A percentile compares a stretch with the other conserved stretches of the same genome.
Conservation (phyloP, 2,329 filamentous ascomycete species). For the Fusarium clavum region DNA sequence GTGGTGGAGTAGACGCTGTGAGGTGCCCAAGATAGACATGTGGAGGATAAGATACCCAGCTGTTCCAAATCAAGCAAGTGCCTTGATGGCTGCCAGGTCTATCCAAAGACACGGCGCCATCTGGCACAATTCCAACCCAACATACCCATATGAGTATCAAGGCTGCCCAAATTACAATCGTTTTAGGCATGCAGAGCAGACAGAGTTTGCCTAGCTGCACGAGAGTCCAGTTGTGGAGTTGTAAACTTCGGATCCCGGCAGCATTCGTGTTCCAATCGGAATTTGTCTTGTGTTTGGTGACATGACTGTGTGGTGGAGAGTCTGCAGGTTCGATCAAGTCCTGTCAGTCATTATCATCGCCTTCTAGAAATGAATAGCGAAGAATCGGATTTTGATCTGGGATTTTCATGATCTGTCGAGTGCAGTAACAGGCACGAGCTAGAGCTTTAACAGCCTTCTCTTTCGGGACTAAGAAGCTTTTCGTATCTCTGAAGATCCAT, state of each 20-base stretch:
- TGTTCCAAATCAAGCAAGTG: conserved; percentile 39
- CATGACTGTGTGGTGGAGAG: conserved; percentile 24
- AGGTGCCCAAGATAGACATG: conserved; percentile 39
- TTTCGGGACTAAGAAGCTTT: conserved; percentile 56
- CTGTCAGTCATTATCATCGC: conserved; percentile 13
- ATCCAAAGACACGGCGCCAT: conserved; percentile 61
- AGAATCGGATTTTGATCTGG: conserved; percentile 9
- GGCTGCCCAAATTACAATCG: conserved; percentile 39
- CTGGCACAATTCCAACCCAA: conserved; percentile 55
- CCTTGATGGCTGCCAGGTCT: conserved; percentile 43
- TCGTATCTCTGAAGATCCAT: conserved; percentile 80
- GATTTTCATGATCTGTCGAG: conserved; percentile 3
- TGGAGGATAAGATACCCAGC: conserved; percentile 46
- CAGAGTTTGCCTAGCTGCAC: conserved; percentile 33
- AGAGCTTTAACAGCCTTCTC: neutral
- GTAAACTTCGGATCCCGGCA: conserved; percentile 38
- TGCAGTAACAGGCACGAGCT: neutral
- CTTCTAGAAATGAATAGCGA: neutral
- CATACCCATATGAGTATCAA: conserved; percentile 33
- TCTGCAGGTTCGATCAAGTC: conserved; percentile 15
- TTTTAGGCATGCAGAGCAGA: conserved; percentile 41
- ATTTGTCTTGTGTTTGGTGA: conserved; percentile 33
- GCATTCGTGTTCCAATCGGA: conserved; percentile 43
- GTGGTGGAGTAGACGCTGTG: conserved; percentile 35
- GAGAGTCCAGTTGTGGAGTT: conserved; percentile 41